Evolutionary conservation across 73 alveolate species (phyloP).

Genomic region (Tetrahymena elliotti): DNA sequence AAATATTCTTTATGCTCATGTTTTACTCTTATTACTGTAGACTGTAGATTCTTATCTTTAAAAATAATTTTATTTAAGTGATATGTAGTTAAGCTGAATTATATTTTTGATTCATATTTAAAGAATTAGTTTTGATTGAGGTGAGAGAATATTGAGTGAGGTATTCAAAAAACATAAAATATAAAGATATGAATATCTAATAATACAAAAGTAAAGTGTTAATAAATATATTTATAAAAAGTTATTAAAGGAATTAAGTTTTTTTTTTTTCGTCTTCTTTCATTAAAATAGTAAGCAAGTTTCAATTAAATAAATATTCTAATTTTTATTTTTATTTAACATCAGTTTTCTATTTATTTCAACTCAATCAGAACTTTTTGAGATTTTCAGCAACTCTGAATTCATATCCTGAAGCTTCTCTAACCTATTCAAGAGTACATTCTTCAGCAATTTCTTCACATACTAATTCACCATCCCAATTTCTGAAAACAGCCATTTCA

Average conservation of each 20-base stretch:
- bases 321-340: background rate
- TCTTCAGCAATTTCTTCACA: constrained; percentile 59
- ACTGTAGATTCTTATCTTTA: too few relatives aligned
- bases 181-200: background rate
- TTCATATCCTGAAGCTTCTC: constrained; percentile 52
- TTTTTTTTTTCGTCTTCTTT: background rate
- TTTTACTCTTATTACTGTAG: too few relatives aligned
- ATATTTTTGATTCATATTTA: too few relatives aligned
- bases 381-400: constrained; percentile 52
- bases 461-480: constrained; percentile 42
- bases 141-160: background rate
- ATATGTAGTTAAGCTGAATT: too few relatives aligned
- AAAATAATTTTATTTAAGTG: too few relatives aligned
- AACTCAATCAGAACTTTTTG: constrained; percentile 7
- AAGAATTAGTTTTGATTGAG: background rate
- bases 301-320: too few relatives aligned
- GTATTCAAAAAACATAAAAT: background rate
- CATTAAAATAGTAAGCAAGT: background rate
- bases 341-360: background rate
- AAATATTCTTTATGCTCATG: too few relatives aligned
- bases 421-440: constrained; percentile 55
- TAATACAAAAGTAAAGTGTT: background rate
- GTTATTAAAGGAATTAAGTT: background rate
- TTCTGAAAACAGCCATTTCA: constrained; percentile 67
- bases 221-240: background rate